Conservation (phyloP, 768 basidiomycete genomes). For the Hortiboletus flavorubellus region DNA sequence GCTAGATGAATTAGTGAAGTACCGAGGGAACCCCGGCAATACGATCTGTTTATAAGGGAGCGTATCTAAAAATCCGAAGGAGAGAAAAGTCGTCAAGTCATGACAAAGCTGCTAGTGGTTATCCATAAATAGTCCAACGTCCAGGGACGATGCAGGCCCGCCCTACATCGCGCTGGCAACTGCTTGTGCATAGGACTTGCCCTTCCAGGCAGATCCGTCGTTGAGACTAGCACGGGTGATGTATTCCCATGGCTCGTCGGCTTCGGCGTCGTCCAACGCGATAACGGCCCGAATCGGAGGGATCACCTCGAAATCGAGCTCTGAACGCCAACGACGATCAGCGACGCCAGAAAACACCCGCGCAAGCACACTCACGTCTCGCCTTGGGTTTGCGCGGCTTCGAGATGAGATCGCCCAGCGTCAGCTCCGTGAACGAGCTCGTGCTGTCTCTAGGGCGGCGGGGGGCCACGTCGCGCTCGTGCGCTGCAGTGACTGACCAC, state of each 20-base stretch:
- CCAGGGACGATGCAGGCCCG: not conserved
- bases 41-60: slow-evolving; percentile 12
- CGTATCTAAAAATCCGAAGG: slow-evolving; percentile 8
- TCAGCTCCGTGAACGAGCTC: slow-evolving; percentile 19
- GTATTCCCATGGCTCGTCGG: slow-evolving; percentile 33
- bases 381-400: slow-evolving; percentile 20
- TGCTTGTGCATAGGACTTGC: slow-evolving; percentile 32
- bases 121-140: not conserved
- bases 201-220: slow-evolving; percentile 29
- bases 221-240: slow-evolving; percentile 26
- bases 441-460: slow-evolving; percentile 3
- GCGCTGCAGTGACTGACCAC: not conserved
- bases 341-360: not conserved
- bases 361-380: slow-evolving; percentile 23
- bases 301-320: slow-evolving; percentile 29
- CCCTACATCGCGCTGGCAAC: slow-evolving; percentile 23
- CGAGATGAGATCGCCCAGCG: slow-evolving; percentile 28
- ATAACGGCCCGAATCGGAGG: slow-evolving; percentile 32
- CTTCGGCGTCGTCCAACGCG: slow-evolving; percentile 28
- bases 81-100: slow-evolving; percentile 19
- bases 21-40: not conserved
- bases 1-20: slow-evolving; percentile 15
- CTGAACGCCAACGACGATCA: slow-evolving; percentile 7
- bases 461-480: not conserved
- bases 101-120: slow-evolving; percentile 4